Base-by-base conservation (phyloP, 2,329 filamentous ascomycete species). In the Sarocladium strictum region DNA sequence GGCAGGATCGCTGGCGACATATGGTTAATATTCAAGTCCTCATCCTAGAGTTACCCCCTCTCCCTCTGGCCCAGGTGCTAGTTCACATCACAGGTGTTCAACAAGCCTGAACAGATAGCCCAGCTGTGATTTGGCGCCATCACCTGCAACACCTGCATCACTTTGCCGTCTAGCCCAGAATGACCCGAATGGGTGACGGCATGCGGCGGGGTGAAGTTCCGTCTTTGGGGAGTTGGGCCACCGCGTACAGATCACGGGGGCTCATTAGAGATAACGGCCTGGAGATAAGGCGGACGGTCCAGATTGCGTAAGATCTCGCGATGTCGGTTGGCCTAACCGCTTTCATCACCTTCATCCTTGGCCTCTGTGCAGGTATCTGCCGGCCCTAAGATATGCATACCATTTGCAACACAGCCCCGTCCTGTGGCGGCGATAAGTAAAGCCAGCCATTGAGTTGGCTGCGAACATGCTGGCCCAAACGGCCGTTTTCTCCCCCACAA, bases 291-390 rank as follows among this genome's bases (percentile, higher is more conserved):
- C 15, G 35, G 35, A n/a, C 7, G 6, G 38, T 15, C 43, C 43
- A 27, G n/a, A 47, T 47, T 5, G 9, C 27, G 43, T 47, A 47
- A 47, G 43, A 47, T 24, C n/a, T 47, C 43, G 43, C 43, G 43
- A 24, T 6, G 21, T 23, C 23, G 43, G 43, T 3, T 47, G n/a
- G 24, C 19, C 43, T 47, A 47, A 47, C 43, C 43, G 4, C 24
- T 27, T 47, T 29, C 9, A 27, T 7, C 29, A 6, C n/a, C 6
- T 15, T 24, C 43, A 17, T 29, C 43, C 35, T 21, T 24, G 40
- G 3, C 17, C 7, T 23, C 40, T 7, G n/a, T n/a, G 40, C 21
- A 43, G 40, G 9, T 43, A 43, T 21, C 40, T 43, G 17, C n/a
- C n/a, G n/a, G n/a, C n/a, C n/a, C n/a, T n/a, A n/a, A n/a, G n/a